Evolutionary conservation across 495 filamentous ascomycete species (phyloP), one percentile per base, ranked within the genome.

Genomic region (Tetracladium marchalianum): DNA sequence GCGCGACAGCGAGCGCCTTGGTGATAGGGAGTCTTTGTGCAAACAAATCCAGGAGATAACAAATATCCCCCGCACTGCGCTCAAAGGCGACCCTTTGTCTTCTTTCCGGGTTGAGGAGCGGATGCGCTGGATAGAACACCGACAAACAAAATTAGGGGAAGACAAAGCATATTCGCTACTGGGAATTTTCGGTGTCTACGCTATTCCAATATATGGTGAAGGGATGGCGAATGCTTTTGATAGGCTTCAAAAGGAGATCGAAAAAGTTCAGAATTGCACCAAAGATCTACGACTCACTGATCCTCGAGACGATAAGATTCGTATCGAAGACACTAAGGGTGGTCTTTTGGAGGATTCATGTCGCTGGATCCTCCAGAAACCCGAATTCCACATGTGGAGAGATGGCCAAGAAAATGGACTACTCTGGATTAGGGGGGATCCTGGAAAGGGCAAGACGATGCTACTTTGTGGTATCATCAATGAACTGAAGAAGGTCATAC

Each of bases 391-490:
- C 2, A 4, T 7, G 35, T 44, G 42, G 42, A 9, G 27, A 12
- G 11, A 35, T 19, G 27, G 11, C 34, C 2, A 44, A n/a, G 10
- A 44, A 16, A 9, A n/a, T 22, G 49, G 49, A 32, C 56, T 69
- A 27, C 60, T 71, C 11, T 71, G 64, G 67, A 64, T 69, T 15
- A 68, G 61, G 37, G 66, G 63, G 17, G 61, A 62, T 46, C 49
- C 64, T 16, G 68, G 68, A n/a, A 72, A 65, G 45, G 67, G 70
- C 31, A 73, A 73, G 59, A 73, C 69, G 1, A 74, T 74, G 70
- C 57, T 73, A 0, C 41, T 75, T 9, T 65, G 55, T 19, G 65
- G 65, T n/a, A 42, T 49, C 24, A 43, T 49, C 39, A 16, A 49
- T 12, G 46, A 49, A 17, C 19, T 47, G 22, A 31, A 18, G 16